Evolutionary conservation across 1,139 yeast species (phyloP), one percentile per base, ranked within the genome.

Genomic region (Lodderomyces theae): DNA sequence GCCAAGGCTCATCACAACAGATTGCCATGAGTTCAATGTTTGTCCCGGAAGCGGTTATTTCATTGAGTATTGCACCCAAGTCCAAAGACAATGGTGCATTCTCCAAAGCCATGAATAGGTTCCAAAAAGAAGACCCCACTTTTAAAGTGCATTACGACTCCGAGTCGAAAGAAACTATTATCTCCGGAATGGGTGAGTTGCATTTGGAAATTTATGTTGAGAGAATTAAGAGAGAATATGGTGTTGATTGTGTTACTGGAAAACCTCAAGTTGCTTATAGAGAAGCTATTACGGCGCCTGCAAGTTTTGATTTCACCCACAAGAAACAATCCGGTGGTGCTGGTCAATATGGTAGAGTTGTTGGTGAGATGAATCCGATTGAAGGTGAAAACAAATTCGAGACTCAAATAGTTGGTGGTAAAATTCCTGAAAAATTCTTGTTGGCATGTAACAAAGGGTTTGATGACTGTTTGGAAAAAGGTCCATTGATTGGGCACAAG

Each of bases 241-340:
- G 89, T 47, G 96, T 92, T 49, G 96, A 88, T 45, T 92, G 98
- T 72, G 74, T 80, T 33, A 90, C 97, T 44, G 98, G 99, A 61
- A 85, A 86, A 66, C 99, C 98, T 39, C 97, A 90, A 72, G 98
- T 94, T 37, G 88, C 98, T 18, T 94, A 92, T 70, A 84, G 99
- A 66, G 99, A 94, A 70, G 85, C 98, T 32, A 82, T 92, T 50
- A 73, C 87, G 32, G 63, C 75, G 5, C 72, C 86, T 32, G 76
- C 92, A 21, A 73, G 80, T n/a, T 90, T 92, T 58, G 97, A 92
- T 62, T 88, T 80, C 70, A 86, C 96, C 25, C 97, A 90, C 73
- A 92, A 92, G 77, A 90, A 90, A 63, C 99, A 92, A 73, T 80
- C 94, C 58, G 99, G 99, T 66, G 99, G 99, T 77, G 95, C 98